Evolutionary conservation across 2,329 filamentous ascomycete species (phyloP).

Genomic region (Pseudogymnoascus sp.): DNA sequence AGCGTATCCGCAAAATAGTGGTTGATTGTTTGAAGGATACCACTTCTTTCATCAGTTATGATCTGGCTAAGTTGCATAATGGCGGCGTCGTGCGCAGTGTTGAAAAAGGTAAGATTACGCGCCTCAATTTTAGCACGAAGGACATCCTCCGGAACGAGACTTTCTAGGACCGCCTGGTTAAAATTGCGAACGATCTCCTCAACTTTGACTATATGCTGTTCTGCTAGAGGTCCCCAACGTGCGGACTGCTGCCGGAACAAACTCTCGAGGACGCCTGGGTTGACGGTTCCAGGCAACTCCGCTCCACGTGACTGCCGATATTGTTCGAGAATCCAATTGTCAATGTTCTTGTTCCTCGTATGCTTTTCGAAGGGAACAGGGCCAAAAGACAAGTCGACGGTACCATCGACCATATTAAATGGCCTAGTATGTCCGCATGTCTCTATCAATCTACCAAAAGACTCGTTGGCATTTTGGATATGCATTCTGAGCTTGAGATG

Average conservation of each 20-base stretch:
- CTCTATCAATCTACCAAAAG: background rate
- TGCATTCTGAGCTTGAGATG: background rate
- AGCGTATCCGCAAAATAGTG: constrained; percentile 7
- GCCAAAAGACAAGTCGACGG: background rate
- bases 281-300: constrained; percentile 2
- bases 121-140: background rate
- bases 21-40: constrained; percentile 8
- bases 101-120: background rate
- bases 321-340: background rate
- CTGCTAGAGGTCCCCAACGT: background rate
- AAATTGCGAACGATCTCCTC: background rate
- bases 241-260: background rate
- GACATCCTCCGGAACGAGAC: background rate
- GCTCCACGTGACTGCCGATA: constrained; percentile 1
- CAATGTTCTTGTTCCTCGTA: background rate
- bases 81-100: background rate
- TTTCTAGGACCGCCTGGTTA: background rate
- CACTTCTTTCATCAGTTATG: background rate
- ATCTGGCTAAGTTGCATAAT: background rate
- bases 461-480: background rate
- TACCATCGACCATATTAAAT: background rate
- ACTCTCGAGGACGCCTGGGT: background rate
- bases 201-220: background rate
- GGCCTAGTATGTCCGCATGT: background rate
- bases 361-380: background rate